These are phyloP conservation scores for Plasmodium gaboni DNA, from an alignment of 169 alveolate species.

Conservation along the genomic window DNA sequence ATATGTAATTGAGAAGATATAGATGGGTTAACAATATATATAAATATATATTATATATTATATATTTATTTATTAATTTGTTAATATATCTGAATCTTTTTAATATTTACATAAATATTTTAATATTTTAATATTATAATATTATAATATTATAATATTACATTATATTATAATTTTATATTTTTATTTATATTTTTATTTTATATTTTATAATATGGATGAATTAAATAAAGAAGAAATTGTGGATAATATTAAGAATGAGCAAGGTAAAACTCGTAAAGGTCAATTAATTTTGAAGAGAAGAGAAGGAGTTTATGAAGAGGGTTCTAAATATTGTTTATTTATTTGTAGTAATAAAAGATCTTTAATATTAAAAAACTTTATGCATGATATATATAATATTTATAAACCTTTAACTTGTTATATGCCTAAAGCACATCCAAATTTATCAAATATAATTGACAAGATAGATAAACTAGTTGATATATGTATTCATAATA, in stretches of 20 bases:
- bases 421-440: constrained; percentile 56
- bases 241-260: constrained; percentile 2
- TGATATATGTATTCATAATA: constrained; percentile 51
- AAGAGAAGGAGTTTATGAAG: constrained; percentile 55
- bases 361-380: constrained; percentile 24
- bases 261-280: constrained; percentile 48
- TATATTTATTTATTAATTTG: no score
- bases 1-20: no score
- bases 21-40: no score
- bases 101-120: no score
- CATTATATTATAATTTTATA: no score
- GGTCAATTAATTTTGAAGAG: constrained; percentile 39
- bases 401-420: constrained; percentile 52
- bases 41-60: no score
- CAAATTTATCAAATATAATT: constrained; percentile 5
- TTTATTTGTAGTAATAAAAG: constrained; percentile 52
- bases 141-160: no score
- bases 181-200: not conserved
- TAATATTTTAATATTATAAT: no score
- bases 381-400: constrained; percentile 44
- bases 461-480: constrained; percentile 23
- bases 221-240: constrained; percentile 32
- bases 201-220: constrained; percentile 4
- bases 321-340: constrained; percentile 34
- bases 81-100: no score